Conservation (phyloP, 2,329 filamentous ascomycete genomes). For the Fusarium sp. region DNA sequence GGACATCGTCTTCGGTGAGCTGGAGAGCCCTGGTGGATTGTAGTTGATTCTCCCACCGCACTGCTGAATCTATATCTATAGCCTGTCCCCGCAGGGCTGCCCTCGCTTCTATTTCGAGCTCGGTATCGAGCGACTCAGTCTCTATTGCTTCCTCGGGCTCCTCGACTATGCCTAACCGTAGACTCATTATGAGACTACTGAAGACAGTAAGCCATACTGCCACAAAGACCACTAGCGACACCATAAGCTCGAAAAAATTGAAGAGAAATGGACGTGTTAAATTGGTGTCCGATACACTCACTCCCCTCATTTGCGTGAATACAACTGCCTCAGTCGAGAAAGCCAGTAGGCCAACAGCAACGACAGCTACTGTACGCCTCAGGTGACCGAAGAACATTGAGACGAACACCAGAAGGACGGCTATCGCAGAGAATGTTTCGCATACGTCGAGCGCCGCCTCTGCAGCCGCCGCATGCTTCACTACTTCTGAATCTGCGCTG, state of each 20-base stretch:
- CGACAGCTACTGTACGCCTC: background rate
- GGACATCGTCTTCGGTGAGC: background rate
- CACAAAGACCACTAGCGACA: background rate
- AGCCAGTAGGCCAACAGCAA: background rate
- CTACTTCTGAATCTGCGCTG: background rate
- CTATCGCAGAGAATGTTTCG: background rate
- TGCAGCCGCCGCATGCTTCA: background rate
- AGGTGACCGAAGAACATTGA: background rate
- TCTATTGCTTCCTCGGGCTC: background rate
- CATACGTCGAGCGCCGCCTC: background rate
- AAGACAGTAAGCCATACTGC: background rate
- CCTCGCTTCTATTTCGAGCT: background rate
- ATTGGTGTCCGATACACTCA: background rate
- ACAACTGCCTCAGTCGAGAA: background rate
- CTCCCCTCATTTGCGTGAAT: background rate
- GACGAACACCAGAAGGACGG: background rate
- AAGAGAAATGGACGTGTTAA: background rate
- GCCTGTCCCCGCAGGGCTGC: background rate
- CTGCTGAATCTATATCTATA: background rate
- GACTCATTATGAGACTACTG: rapidly evolving
- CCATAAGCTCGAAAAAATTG: background rate
- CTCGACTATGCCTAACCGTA: background rate
- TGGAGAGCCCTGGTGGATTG: background rate
- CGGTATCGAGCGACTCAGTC: rapidly evolving
- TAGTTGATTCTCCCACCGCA: rapidly evolving